Evolutionary conservation across 169 alveolate species (phyloP).

Genomic region (Plasmodium ovale): DNA sequence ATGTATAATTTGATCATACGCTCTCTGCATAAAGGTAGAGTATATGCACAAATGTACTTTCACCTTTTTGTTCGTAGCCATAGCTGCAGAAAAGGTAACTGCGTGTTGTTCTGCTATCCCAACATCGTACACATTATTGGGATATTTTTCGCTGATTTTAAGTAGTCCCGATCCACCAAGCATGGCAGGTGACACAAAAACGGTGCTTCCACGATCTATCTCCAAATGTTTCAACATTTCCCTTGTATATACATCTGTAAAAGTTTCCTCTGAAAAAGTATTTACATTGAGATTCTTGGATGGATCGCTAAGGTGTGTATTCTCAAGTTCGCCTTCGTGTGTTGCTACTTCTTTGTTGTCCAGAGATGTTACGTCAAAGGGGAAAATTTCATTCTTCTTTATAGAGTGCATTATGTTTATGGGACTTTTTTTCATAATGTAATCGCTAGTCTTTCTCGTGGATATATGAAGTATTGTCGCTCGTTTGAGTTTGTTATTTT

Average conservation of each 20-base stretch:
- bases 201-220: conserved; percentile 78
- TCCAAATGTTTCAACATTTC: conserved; percentile 82
- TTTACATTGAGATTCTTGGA: neutral
- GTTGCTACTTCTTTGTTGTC: neutral
- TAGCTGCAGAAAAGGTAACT: conserved; percentile 90
- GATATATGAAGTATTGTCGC: conserved; percentile 86
- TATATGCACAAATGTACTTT: conserved; percentile 88
- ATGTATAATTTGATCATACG: conserved; percentile 89
- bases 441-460: conserved; percentile 88
- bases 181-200: conserved; percentile 90
- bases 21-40: conserved; percentile 92
- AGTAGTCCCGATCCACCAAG: conserved; percentile 90
- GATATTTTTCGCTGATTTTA: conserved; percentile 79
- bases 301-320: neutral
- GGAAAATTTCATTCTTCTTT: conserved; percentile 50
- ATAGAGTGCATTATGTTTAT: conserved; percentile 85
- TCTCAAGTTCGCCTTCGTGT: neutral
- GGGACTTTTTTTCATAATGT: conserved; percentile 81
- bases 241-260: conserved; percentile 82
- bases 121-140: conserved; percentile 89
- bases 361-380: conserved; percentile 5
- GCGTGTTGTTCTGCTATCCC: conserved; percentile 94
- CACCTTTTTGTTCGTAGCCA: conserved; percentile 85
- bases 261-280: conserved; percentile 65
- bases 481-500: conserved; percentile 28